Evolutionary conservation across 176 grass and related monocot genomes (phyloP).

Genomic region (barley (Hordeum vulgare)): MorexV3_pseudomolecules_assembly NC_058519.1:628578341-628578840

Average conservation of each 20-base stretch:
- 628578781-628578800: background rate
- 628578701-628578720: background rate
- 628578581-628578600: too few species aligned
- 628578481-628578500: conserved; percentile 6
- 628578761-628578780: background rate
- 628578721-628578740: conserved; percentile 2
- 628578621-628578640: too few species aligned
- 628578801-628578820: background rate
- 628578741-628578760: background rate
- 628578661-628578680: background rate
- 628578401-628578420: conserved; percentile 42
- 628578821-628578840: background rate
- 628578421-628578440: background rate
- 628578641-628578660: too few species aligned
- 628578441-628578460: conserved; percentile 10
- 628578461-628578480: background rate
- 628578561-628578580: too few species aligned
- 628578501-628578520: too few species aligned
- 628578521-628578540: too few species aligned
- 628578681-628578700: background rate
- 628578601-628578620: too few species aligned
- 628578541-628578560: too few species aligned
- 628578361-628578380: background rate
- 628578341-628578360: background rate
- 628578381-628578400: conserved; percentile 28